A percentile compares a stretch with the other conserved stretches of the same genome.
Evolutionary conservation across 768 basidiomycete genomes (phyloP).

Genomic region (Cyathus striatus): DNA sequence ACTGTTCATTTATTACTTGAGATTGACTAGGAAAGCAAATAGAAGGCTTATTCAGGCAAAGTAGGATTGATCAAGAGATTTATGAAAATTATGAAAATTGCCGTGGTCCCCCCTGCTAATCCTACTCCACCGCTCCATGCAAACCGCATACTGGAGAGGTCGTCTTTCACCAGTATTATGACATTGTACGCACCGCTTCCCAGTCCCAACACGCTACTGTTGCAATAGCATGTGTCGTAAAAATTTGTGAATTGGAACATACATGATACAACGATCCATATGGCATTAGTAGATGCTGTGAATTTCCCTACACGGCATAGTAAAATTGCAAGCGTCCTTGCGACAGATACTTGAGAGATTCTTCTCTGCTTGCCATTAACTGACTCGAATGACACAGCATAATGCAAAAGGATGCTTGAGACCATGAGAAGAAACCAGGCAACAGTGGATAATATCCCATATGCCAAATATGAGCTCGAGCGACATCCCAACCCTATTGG

Average conservation of each 20-base stretch:
- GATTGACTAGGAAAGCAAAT: too few relatives aligned
- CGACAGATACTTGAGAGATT: conserved; percentile 10
- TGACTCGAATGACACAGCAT: conserved; percentile 5
- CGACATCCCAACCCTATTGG: conserved; percentile 23
- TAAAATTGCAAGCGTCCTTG: too few relatives aligned
- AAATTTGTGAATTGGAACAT: conserved; percentile 24
- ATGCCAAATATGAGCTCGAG: conserved; percentile 19
- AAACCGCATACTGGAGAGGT: conserved; percentile 15
- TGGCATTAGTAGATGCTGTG: conserved; percentile 18
- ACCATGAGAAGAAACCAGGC: conserved; percentile 20
- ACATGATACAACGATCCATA: conserved; percentile 21
- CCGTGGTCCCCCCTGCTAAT: neutral
- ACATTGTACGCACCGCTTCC: conserved; percentile 20
- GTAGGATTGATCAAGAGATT: neutral
- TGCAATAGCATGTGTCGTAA: conserved; percentile 25
- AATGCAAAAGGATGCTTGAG: conserved; percentile 18
- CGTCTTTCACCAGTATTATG: conserved; percentile 10
- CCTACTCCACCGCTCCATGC: conserved; percentile 30
- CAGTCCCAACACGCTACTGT: conserved; percentile 21
- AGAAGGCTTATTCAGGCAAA: too few relatives aligned
- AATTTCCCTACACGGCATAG: conserved; percentile 21
- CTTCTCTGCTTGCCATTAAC: conserved; percentile 5
- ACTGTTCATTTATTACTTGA: too few relatives aligned
- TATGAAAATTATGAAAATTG: neutral
- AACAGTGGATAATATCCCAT: conserved; percentile 20